phyloP scores from a whole-genome alignment of 106 monocot genomes.

The Platanthera guangdongensis region DNA sequence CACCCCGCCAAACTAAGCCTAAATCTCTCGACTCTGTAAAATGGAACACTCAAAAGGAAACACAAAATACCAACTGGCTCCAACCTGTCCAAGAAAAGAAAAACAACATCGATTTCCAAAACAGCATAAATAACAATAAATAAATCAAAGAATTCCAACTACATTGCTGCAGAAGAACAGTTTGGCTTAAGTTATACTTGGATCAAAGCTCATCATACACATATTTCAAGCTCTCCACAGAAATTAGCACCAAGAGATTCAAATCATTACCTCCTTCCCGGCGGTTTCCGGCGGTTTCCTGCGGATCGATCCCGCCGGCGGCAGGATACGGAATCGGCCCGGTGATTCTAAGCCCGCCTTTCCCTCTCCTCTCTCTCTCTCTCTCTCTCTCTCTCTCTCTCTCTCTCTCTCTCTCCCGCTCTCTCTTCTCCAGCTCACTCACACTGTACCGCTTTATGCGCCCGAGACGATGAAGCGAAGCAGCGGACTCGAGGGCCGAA shows the following conservation, averaged over 20 bases:
- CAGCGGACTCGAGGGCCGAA: conserved; percentile 6
- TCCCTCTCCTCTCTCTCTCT: background rate
- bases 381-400: background rate
- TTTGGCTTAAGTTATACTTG: background rate
- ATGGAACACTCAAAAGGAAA: background rate
- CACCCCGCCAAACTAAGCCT: background rate
- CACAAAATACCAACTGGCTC: background rate
- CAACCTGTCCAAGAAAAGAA: background rate
- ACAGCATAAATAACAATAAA: background rate
- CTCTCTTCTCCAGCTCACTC: no score
- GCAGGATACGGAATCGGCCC: background rate
- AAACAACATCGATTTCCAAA: background rate
- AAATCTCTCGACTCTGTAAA: background rate
- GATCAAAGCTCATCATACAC: background rate
- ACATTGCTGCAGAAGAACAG: background rate
- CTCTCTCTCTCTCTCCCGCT: background rate
- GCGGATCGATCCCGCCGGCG: background rate
- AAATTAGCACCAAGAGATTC: background rate
- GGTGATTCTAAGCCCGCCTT: background rate
- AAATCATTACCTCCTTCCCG: background rate
- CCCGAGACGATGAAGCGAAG: background rate
- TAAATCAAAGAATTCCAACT: background rate
- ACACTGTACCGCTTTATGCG: conserved; percentile 2
- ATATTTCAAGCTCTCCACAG: background rate
- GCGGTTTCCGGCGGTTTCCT: background rate